A percentile compares a stretch with the other conserved stretches of the same genome.
phyloP scores from a whole-genome alignment of 495 filamentous ascomycete species.

The Aspergillus mulundensis region DNA sequence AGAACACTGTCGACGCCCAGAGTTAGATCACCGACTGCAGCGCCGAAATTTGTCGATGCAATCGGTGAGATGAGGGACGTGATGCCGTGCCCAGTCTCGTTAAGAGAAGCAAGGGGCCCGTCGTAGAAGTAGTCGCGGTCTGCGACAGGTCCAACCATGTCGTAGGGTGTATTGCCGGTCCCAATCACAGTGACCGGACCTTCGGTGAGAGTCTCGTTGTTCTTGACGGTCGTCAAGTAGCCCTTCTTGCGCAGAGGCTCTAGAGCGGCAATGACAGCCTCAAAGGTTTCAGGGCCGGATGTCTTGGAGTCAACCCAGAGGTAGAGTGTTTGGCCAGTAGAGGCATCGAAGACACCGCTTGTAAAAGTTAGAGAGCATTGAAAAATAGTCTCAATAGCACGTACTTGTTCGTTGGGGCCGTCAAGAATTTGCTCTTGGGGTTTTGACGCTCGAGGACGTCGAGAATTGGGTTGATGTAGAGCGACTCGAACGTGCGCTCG shows the following conservation, averaged over 20 bases:
- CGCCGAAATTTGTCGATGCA: slow-evolving; percentile 44
- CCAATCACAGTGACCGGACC: slow-evolving; percentile 73
- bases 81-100: slow-evolving; percentile 39
- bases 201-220: slow-evolving; percentile 39
- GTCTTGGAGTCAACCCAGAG: slow-evolving; percentile 73
- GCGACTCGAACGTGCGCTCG: slow-evolving; percentile 48
- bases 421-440: slow-evolving; percentile 34
- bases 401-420: slow-evolving; percentile 38
- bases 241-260: slow-evolving; percentile 58
- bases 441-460: slow-evolving; percentile 51
- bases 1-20: slow-evolving; percentile 25
- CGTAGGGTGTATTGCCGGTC: slow-evolving; percentile 73
- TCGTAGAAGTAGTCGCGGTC: slow-evolving; percentile 62
- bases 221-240: slow-evolving; percentile 56
- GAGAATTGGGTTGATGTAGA: slow-evolving; percentile 56
- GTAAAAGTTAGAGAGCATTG: neutral
- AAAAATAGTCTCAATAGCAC: neutral
- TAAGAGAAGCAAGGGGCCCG: slow-evolving; percentile 48
- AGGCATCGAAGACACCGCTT: slow-evolving; percentile 47
- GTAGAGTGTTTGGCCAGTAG: slow-evolving; percentile 57
- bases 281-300: slow-evolving; percentile 45
- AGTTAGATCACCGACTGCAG: slow-evolving; percentile 38
- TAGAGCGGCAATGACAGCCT: slow-evolving; percentile 57
- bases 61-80: slow-evolving; percentile 48
- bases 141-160: slow-evolving; percentile 47